phyloP scores from a whole-genome alignment of 257 asterid genomes.

The Thymus mandschuricus region DNA sequence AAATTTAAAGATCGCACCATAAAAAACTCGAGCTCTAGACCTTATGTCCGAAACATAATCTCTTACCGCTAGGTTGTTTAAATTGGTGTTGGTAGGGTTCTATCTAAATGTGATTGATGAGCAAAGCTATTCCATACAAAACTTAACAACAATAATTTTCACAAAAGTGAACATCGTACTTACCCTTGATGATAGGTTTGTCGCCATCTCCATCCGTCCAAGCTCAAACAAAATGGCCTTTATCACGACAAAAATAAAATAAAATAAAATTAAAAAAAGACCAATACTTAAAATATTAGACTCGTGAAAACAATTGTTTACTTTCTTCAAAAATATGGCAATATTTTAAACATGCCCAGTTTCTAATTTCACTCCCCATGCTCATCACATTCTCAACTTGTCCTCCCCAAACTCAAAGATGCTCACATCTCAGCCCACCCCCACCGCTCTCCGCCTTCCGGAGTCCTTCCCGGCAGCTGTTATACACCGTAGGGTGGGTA shows the following conservation, averaged over 20 bases:
- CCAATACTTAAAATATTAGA: neutral
- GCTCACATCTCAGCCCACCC: constrained; percentile 64
- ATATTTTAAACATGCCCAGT: constrained; percentile 11
- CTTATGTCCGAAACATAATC: no score
- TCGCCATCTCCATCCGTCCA: neutral
- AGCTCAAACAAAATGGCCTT: no score
- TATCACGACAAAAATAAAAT: neutral
- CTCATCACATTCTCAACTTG: constrained; percentile 9
- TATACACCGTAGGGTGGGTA: constrained; percentile 21
- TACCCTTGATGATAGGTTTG: neutral
- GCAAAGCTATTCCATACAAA: no score
- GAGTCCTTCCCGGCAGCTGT: constrained; percentile 37
- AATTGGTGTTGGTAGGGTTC: no score
- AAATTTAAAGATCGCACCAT: no score
- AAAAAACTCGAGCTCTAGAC: no score
- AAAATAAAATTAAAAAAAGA: neutral
- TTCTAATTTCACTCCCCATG: constrained; percentile 3
- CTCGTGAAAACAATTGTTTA: constrained; percentile 28
- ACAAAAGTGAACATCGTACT: neutral
- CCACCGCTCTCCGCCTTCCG: constrained; percentile 50
- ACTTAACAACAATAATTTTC: neutral
- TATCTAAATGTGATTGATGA: no score
- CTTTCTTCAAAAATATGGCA: constrained; percentile 25
- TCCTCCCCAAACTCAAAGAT: constrained; percentile 27
- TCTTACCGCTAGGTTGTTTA: no score